Evolutionary conservation across 345 rosid species (phyloP), one percentile per base, ranked within the genome.

Genomic region (Eucalyptus sp.): DNA sequence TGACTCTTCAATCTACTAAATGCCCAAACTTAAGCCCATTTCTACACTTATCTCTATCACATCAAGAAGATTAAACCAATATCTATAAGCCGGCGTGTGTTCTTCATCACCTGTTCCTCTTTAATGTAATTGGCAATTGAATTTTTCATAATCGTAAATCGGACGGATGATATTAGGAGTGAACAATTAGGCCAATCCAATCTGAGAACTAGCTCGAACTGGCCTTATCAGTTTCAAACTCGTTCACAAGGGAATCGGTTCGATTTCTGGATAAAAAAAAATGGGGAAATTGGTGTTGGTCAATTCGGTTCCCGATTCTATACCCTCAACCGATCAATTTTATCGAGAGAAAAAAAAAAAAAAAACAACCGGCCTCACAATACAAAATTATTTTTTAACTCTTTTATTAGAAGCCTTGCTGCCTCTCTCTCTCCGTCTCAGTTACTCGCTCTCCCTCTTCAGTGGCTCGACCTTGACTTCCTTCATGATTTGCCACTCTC

Each of bases 141-240:
- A 6, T 60, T 27, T 27, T 60, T 0, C 16, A 12, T 60, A 3
- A 27, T 60, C 2, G 2, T 27, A 60, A 27, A 60, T 60, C 2
- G 2, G 31, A 60, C 0, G 0, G 16, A 27, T 60, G 31, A 13
- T 27, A 60, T 27, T 5, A 60, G 31, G 16, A 25, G 31, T 8
- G 14, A 27, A 4, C 31, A 60, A 60, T 60, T 11, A 27, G 31
- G 66, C 15, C 15, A 13, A 12, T 60, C 2, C 4, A 60, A 60
- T 60, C 0, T 0, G 15, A 29, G n/a, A 60, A 2, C 12, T 24
- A 24, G 5, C 5, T 24, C 3, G 13, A 22, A 2, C 13, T 0
- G 0, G 13, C 3, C 27, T 56, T 56, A 27, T 60, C 0, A 0
- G 31, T 60, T 60, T 6, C 31, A 60, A 27, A 3, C 7, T 11